A percentile compares a stretch with the other conserved stretches of the same genome.
Conservation (phyloP, 75 land plant genomes). For the Ceratopteris richardii region DNA sequence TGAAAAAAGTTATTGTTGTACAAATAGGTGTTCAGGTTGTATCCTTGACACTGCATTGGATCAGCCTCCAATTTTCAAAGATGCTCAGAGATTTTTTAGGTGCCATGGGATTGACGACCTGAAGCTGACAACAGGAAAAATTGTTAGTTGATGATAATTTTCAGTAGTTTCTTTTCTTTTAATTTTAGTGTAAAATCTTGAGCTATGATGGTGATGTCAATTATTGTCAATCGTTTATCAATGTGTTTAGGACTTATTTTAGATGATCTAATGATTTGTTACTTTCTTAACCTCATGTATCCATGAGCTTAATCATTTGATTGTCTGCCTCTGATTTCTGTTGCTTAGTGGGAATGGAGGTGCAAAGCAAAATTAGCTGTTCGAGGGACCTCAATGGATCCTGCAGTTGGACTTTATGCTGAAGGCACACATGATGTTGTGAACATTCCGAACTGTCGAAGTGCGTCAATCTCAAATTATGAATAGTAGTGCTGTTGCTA, state of each 20-base stretch:
- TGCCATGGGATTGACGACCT: slow-evolving; percentile 52
- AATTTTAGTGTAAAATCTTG: no score
- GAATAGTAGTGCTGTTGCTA: neutral
- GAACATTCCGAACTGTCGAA: slow-evolving; percentile 85
- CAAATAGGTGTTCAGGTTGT: slow-evolving; percentile 84
- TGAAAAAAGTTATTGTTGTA: neutral
- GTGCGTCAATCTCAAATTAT: slow-evolving; percentile 32
- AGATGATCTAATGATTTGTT: no score
- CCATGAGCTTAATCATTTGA: neutral
- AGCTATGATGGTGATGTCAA: no score
- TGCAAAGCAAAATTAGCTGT: slow-evolving; percentile 97
- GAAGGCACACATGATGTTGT: slow-evolving; percentile 86
- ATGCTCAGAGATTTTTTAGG: slow-evolving; percentile 58
- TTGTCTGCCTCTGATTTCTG: slow-evolving; percentile 2
- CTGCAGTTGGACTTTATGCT: slow-evolving; percentile 78
- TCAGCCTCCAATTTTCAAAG: slow-evolving; percentile 55
- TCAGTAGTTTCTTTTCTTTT: neutral
- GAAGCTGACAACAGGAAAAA: slow-evolving; percentile 46
- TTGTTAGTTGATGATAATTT: slow-evolving; percentile 29
- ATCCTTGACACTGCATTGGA: slow-evolving; percentile 63
- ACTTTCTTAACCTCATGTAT: no score
- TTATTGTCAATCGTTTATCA: no score
- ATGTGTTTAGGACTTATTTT: no score
- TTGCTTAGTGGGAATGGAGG: slow-evolving; percentile 82
- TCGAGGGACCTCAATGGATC: slow-evolving; percentile 64